These are phyloP conservation scores for Eutrema yunnanense DNA, from an alignment of 345 rosid genomes.

Conservation along the genomic window DNA sequence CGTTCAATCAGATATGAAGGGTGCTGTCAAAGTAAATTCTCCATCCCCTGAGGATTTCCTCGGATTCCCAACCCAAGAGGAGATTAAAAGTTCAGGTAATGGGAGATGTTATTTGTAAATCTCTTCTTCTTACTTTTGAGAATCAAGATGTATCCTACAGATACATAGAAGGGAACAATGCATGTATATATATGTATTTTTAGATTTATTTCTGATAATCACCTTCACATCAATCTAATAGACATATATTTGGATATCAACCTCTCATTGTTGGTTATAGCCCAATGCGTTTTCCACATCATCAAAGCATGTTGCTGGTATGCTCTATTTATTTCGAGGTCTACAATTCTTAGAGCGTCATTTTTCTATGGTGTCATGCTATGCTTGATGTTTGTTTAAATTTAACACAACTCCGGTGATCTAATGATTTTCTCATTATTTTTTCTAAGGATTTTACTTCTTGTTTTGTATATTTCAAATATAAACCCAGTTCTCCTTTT, in stretches of 20 bases:
- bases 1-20: conserved; percentile 32
- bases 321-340: neutral
- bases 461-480: conserved; percentile 6
- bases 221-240: neutral
- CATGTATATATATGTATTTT: neutral
- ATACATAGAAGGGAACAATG: neutral
- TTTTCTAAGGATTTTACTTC: neutral
- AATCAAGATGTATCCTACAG: neutral
- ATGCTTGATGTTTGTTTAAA: neutral
- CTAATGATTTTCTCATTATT: neutral
- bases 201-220: neutral
- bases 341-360: neutral
- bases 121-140: neutral
- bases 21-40: conserved; percentile 36
- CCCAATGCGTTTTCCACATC: conserved; percentile 6
- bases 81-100: conserved; percentile 55
- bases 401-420: neutral
- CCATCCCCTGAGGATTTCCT: conserved; percentile 56
- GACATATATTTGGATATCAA: neutral
- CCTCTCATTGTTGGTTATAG: conserved; percentile 3
- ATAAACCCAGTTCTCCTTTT: neutral
- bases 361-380: neutral
- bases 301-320: neutral
- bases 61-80: conserved; percentile 64
- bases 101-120: neutral